Evolutionary conservation across 305 asterid genomes (phyloP).

Genomic region (Striga hermonthica): DNA sequence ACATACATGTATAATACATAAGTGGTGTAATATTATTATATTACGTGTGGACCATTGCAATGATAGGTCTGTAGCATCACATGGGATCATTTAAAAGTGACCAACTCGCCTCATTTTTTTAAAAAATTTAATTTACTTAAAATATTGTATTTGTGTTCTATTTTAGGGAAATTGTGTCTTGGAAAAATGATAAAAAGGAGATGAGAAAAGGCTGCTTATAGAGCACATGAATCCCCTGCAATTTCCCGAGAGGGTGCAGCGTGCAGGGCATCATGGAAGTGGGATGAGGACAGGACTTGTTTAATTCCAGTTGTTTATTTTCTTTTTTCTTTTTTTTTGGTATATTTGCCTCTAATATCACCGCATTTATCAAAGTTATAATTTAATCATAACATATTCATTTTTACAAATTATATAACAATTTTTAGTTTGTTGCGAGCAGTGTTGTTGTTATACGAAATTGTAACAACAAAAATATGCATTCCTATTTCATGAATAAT

Average conservation of each 20-base stretch:
- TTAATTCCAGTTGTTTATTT: not conserved
- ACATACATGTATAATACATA: too few relatives aligned
- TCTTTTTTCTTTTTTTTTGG: too few relatives aligned
- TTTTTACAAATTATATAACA: too few relatives aligned
- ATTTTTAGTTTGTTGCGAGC: too few relatives aligned
- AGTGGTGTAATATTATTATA: too few relatives aligned
- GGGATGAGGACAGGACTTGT: not conserved
- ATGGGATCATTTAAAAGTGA: conserved; percentile 41
- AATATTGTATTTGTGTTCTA: conserved; percentile 17
- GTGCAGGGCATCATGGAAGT: conserved; percentile 29
- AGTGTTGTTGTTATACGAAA: too few relatives aligned
- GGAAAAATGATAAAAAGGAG: not conserved
- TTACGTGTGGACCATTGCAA: conserved; percentile 20
- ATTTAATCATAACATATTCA: too few relatives aligned
- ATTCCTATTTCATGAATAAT: too few relatives aligned
- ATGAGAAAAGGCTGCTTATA: conserved; percentile 33
- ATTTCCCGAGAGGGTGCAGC: conserved; percentile 32
- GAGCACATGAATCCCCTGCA: conserved; percentile 35
- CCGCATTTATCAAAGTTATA: too few relatives aligned
- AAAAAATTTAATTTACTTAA: not conserved
- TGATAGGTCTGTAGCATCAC: conserved; percentile 35
- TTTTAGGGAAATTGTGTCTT: conserved; percentile 27
- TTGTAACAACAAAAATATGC: too few relatives aligned
- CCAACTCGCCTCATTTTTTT: conserved; percentile 19
- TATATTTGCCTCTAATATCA: too few relatives aligned